Conservation (phyloP, 805 yeast species). For the Metschnikowia shivogae region DNA sequence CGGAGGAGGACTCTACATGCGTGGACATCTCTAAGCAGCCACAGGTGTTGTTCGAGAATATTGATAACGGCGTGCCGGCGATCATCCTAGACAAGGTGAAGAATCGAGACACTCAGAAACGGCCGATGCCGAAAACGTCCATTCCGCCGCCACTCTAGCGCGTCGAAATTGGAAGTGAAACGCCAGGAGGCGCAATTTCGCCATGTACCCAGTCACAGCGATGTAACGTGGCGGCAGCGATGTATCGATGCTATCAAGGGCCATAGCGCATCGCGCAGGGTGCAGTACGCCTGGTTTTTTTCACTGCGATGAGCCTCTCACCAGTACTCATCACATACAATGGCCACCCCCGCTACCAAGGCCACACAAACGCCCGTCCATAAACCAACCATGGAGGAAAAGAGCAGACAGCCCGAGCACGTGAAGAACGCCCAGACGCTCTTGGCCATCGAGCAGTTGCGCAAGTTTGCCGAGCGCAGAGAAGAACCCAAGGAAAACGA, state of each 20-base stretch:
- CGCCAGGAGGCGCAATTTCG: no score
- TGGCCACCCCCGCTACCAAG: neutral
- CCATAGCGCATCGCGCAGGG: slow-evolving; percentile 1
- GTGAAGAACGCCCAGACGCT: slow-evolving; percentile 14
- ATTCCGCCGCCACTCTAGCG: slow-evolving; percentile 28
- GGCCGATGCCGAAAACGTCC: slow-evolving; percentile 28
- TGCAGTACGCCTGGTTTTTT: slow-evolving; percentile 13
- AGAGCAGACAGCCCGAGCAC: slow-evolving; percentile 10
- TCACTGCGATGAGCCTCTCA: slow-evolving; percentile 16
- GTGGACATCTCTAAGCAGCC: slow-evolving; percentile 31
- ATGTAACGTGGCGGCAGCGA: no score
- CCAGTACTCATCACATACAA: neutral
- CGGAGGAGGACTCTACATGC: neutral
- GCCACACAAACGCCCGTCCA: neutral
- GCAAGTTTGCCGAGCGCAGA: slow-evolving; percentile 48
- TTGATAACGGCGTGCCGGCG: slow-evolving; percentile 38
- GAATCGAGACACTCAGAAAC: slow-evolving; percentile 12
- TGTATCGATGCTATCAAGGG: neutral
- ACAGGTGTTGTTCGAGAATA: slow-evolving; percentile 34
- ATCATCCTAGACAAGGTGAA: slow-evolving; percentile 34
- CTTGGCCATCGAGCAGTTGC: slow-evolving; percentile 63
- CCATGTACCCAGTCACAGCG: no score
- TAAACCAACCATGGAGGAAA: slow-evolving; percentile 5
- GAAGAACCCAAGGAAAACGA: slow-evolving; percentile 25
- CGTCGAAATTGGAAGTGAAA: no score